Percentiles rank a stretch among this genome's conserved stretches.
Conservation (phyloP, 768 basidiomycete genomes). For the Rhizopogon vulgaris region DNA sequence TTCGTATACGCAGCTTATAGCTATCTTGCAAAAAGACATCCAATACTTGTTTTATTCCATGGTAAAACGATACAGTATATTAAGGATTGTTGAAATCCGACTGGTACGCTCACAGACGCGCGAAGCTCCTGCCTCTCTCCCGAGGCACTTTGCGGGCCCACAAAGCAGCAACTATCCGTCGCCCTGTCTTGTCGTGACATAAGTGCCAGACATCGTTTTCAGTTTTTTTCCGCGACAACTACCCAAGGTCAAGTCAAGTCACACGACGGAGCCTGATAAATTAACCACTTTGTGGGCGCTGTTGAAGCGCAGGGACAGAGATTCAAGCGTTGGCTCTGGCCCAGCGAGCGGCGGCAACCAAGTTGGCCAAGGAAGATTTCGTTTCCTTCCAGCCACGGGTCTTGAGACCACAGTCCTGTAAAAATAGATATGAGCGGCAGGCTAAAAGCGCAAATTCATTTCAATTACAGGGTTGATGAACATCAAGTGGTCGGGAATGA, state of each 20-base stretch:
- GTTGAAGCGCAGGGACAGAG: conserved; percentile 73
- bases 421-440: conserved; percentile 4
- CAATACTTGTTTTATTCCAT: conserved; percentile 1
- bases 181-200: conserved; percentile 13
- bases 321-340: conserved; percentile 77
- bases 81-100: conserved; percentile 81
- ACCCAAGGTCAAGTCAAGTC: conserved; percentile 55
- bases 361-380: conserved; percentile 79
- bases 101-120: conserved; percentile 37
- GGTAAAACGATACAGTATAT: conserved; percentile 19
- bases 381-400: conserved; percentile 99
- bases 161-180: conserved; percentile 18
- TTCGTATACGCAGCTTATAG: neutral
- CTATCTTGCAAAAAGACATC: neutral
- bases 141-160: conserved; percentile 20
- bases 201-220: conserved; percentile 17
- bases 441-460: neutral
- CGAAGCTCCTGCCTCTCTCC: conserved; percentile 18
- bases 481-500: conserved; percentile 75
- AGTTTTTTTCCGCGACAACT: conserved; percentile 36
- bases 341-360: conserved; percentile 91
- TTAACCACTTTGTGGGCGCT: conserved; percentile 73
- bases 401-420: conserved; percentile 91
- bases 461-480: conserved; percentile 79
- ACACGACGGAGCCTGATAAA: conserved; percentile 35